Evolutionary conservation across 176 grass and related monocot genomes (phyloP), one percentile per base, ranked within the genome.

Genomic region (Rhynchospora pubera): DNA sequence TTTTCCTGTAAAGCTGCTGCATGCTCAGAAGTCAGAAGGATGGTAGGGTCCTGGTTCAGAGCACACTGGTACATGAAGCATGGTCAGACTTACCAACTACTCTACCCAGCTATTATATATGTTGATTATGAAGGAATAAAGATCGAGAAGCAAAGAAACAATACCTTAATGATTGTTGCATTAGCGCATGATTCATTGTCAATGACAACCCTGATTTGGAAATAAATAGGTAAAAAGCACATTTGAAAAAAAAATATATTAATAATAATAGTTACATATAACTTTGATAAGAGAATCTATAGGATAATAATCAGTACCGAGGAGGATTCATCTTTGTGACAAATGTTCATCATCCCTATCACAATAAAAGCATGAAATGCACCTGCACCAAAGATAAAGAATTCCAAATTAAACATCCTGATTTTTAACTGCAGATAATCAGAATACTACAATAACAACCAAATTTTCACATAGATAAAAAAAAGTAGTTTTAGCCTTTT

Each of bases 311-410:
- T 39, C 85, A 48, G 57, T 86, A 91, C 93, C 87, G 89, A 83
- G 93, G 93, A 63, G 93, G 93, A 87, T 92, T 95, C 93, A 95
- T 95, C 90, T 88, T 90, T 72, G 83, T 84, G 69, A 92, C 91
- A 80, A 92, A 92, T 64, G 89, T 88, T 76, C 88, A 68, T 92
- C 93, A 83, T 95, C 93, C 79, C 90, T 95, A 84, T 95, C 93
- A 84, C 88, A 12, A 32, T 81, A 60, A 48, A 90, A 51, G 86
- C 80, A 85, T 82, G 86, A 43, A 85, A 85, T 30, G 87, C 86
- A 22, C 90, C 86, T 88, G 91, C 84, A 52, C 80, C 88, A 90
- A 87, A 80, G 81, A 64, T 89, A 60, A 80, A 56, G 5, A 55
- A 2, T 39, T 46, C 45, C 48, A 23, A n/a, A n/a, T n/a, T n/a